A percentile compares a stretch with the other conserved stretches of the same genome.
Evolutionary conservation across 2,329 filamentous ascomycete species (phyloP).

Genomic region (Thielaviopsis punctulata): DNA sequence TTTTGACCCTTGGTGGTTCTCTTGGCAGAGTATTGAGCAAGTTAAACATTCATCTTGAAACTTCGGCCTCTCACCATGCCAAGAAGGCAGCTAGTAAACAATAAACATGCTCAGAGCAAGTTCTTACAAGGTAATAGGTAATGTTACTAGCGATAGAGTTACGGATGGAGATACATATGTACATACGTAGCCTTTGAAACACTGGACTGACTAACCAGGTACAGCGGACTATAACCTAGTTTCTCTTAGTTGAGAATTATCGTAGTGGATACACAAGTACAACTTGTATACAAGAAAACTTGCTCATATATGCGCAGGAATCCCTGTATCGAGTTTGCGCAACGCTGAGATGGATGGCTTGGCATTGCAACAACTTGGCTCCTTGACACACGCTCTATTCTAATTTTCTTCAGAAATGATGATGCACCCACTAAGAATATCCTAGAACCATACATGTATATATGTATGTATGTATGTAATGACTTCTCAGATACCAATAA

Average conservation of each 20-base stretch:
- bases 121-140: too few species aligned
- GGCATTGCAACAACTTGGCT: neutral
- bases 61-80: neutral
- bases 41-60: neutral
- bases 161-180: neutral
- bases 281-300: neutral
- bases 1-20: neutral
- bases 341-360: neutral
- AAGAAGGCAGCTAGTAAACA: neutral
- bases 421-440: too few species aligned
- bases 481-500: too few species aligned
- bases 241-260: too few species aligned
- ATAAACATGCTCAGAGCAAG: conserved; percentile 1
- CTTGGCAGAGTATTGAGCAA: neutral
- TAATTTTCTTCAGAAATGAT: neutral
- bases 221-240: too few species aligned
- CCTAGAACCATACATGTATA: too few species aligned
- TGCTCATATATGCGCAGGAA: conserved; percentile 6
- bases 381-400: neutral
- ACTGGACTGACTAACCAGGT: neutral
- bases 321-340: conserved; percentile 1
- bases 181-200: neutral
- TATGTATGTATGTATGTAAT: too few species aligned
- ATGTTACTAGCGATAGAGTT: too few species aligned
- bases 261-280: too few species aligned